Percentiles rank a stretch among this genome's conserved stretches.
These are phyloP conservation scores for Fonsecaea pedrosoi DNA, from an alignment of 2,329 filamentous ascomycete genomes.

Conservation along the genomic window DNA sequence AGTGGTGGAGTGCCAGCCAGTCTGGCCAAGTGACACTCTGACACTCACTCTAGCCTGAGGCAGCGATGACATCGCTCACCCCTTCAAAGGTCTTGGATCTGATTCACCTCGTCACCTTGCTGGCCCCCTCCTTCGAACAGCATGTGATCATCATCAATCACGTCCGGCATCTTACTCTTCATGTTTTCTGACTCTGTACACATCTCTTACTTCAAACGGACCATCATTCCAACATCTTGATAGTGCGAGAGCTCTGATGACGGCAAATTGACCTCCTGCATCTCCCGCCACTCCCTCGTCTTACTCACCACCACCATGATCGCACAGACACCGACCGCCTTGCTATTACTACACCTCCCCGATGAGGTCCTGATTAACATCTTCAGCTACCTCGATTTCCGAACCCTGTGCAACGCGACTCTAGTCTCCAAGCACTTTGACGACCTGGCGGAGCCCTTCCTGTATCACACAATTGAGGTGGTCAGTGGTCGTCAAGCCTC, in stretches of 20 bases:
- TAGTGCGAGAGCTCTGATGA: background rate
- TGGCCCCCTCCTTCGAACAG: slow-evolving; percentile 7
- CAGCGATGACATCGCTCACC: slow-evolving; percentile 22
- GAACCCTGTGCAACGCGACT: slow-evolving; percentile 27
- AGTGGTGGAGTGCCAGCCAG: slow-evolving; percentile 4
- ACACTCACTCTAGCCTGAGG: slow-evolving; percentile 4
- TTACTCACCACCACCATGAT: slow-evolving; percentile 32
- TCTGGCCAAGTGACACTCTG: slow-evolving; percentile 7
- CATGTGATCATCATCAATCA: slow-evolving; percentile 9
- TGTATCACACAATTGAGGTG: slow-evolving; percentile 37
- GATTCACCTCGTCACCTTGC: slow-evolving; percentile 4
- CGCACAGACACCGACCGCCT: slow-evolving; percentile 27
- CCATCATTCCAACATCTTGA: background rate
- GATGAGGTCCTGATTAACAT: slow-evolving; percentile 39
- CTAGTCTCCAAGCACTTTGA: slow-evolving; percentile 36
- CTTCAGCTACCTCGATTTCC: slow-evolving; percentile 35
- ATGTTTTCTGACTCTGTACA: background rate
- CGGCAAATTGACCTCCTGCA: slow-evolving; percentile 1
- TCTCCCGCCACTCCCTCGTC: slow-evolving; percentile 6
- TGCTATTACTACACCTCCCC: slow-evolving; percentile 37
- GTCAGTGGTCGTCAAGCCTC: slow-evolving; percentile 33
- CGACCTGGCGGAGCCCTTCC: slow-evolving; percentile 36
- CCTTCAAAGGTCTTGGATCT: background rate
- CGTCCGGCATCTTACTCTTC: slow-evolving; percentile 6
- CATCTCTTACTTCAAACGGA: background rate